A percentile compares a stretch with the other conserved stretches of the same genome.
Conservation (phyloP, 1,139 yeast species). For the Candida mesenterica region DNA sequence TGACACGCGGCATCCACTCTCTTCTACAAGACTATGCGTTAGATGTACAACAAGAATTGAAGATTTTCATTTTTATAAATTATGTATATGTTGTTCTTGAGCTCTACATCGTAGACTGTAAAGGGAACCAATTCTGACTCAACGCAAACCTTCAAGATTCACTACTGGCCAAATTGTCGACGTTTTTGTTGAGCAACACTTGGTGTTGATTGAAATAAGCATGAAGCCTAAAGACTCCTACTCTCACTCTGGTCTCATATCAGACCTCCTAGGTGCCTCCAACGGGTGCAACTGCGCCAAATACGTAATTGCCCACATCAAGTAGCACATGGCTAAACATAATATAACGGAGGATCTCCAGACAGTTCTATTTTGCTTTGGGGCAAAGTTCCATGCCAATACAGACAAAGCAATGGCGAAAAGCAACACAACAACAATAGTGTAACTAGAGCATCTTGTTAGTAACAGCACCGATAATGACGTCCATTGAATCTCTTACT, state of each 20-base stretch:
- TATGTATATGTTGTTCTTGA: neutral
- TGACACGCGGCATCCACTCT: too few relatives aligned
- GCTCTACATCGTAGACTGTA: too few relatives aligned
- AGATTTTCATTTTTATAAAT: constrained; percentile 1
- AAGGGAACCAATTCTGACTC: too few relatives aligned
- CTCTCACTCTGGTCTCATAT: constrained; percentile 63
- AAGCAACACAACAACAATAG: constrained; percentile 65
- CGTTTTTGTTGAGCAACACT: too few relatives aligned
- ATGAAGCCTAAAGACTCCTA: too few relatives aligned
- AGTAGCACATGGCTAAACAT: constrained; percentile 80
- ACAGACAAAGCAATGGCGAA: constrained; percentile 60
- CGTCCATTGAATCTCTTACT: too few relatives aligned
- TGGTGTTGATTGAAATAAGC: too few relatives aligned
- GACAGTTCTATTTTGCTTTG: constrained; percentile 62
- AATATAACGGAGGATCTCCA: constrained; percentile 89
- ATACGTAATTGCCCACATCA: constrained; percentile 95
- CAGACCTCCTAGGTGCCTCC: constrained; percentile 76
- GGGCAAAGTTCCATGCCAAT: constrained; percentile 64
- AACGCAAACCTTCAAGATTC: too few relatives aligned
- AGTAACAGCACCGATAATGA: constrained; percentile 8
- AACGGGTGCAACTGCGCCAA: constrained; percentile 78
- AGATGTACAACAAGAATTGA: constrained; percentile 2
- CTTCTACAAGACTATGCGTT: neutral
- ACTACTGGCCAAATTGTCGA: too few relatives aligned
- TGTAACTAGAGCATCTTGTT: constrained; percentile 60